Evolutionary conservation across 2,329 filamentous ascomycete genomes (phyloP).

Genomic region (Colletotrichum lentis): DNA sequence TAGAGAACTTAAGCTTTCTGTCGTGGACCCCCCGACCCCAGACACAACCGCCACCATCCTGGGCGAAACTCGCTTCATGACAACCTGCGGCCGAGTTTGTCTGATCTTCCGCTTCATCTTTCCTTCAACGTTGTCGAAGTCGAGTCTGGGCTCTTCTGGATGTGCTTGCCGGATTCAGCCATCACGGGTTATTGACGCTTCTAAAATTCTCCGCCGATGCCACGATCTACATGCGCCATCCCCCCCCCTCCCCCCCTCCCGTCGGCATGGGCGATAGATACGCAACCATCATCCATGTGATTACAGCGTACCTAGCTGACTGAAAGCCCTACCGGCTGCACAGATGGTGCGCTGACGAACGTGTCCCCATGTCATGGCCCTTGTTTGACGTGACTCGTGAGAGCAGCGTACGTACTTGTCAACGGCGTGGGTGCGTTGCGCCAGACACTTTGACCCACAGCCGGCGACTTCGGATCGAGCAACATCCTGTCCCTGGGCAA

Average conservation of each 20-base stretch:
- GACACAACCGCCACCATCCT: slow-evolving; percentile 21
- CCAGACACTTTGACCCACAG: background rate
- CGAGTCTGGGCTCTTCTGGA: background rate
- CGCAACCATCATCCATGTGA: too few relatives aligned
- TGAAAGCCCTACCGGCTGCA: too few relatives aligned
- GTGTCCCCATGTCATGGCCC: too few relatives aligned
- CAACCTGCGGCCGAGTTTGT: slow-evolving; percentile 35
- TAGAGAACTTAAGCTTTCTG: slow-evolving; percentile 20
- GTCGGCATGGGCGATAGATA: background rate
- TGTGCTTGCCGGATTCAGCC: background rate
- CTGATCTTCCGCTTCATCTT: slow-evolving; percentile 36
- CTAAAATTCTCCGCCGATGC: slow-evolving; percentile 14
- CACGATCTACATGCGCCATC: slow-evolving; percentile 9
- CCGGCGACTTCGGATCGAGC: slow-evolving; percentile 14
- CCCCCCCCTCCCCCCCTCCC: too few relatives aligned
- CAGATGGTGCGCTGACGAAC: too few relatives aligned
- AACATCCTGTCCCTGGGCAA: slow-evolving; percentile 22
- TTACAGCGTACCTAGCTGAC: too few relatives aligned
- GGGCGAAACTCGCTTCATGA: slow-evolving; percentile 31
- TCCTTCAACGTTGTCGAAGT: slow-evolving; percentile 1
- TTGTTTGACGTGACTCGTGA: background rate
- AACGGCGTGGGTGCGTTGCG: background rate
- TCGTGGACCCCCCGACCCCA: slow-evolving; percentile 4
- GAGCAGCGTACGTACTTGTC: slow-evolving; percentile 1
- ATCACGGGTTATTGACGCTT: slow-evolving; percentile 8